phyloP scores from a whole-genome alignment of 106 monocot genomes.

The Hemerocallis citrina region DNA sequence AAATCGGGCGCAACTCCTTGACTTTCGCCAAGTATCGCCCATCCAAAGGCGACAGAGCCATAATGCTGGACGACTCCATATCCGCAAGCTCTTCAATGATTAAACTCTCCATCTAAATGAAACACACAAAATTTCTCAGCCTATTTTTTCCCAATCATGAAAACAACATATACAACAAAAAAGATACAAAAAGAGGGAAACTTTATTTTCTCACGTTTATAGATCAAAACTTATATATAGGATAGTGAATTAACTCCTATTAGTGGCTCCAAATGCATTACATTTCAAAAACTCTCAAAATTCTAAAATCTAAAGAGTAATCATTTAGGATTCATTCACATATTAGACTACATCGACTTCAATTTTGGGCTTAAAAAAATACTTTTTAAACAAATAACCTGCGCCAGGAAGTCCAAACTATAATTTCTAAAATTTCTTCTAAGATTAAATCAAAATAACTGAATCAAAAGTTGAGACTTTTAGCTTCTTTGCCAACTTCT shows the following conservation, averaged over 20 bases:
- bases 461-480: background rate
- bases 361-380: too few relatives aligned
- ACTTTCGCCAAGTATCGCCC: conserved; percentile 61
- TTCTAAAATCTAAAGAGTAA: background rate
- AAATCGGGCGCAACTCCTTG: conserved; percentile 37
- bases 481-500: background rate
- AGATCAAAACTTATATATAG: background rate
- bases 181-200: background rate
- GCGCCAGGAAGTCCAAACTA: too few relatives aligned
- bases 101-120: conserved; percentile 9
- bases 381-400: too few relatives aligned
- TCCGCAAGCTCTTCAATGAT: conserved; percentile 10
- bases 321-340: background rate
- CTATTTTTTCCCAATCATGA: background rate
- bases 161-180: background rate
- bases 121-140: background rate
- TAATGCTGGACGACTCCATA: conserved; percentile 35
- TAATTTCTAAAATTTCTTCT: background rate
- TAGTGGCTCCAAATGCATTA: background rate
- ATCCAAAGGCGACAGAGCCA: conserved; percentile 76
- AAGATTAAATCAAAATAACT: background rate
- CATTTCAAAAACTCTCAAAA: background rate
- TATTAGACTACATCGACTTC: background rate
- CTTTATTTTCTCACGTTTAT: background rate
- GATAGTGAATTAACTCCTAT: background rate